These are phyloP conservation scores for Aspergillus nomiae DNA, from an alignment of 2,329 filamentous ascomycete genomes.

Conservation along the genomic window DNA sequence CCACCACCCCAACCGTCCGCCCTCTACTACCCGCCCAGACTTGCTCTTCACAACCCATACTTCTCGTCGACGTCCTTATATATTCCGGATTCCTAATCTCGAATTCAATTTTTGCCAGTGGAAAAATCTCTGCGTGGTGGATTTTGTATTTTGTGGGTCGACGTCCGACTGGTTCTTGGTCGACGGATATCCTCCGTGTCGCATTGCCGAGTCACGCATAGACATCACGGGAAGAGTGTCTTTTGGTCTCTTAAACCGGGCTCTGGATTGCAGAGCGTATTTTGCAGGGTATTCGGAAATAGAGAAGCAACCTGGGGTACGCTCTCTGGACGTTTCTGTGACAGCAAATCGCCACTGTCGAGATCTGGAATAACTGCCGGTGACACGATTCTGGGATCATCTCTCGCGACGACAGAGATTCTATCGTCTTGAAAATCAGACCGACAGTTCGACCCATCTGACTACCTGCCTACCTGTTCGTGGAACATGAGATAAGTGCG, in stretches of 20 bases:
- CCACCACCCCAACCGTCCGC: conserved; percentile 6
- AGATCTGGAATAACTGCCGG: conserved; percentile 2
- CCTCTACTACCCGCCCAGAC: neutral
- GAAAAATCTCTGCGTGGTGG: neutral
- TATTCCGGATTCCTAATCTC: neutral
- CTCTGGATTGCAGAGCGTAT: neutral
- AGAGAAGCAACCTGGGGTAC: neutral
- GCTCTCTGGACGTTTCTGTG: neutral
- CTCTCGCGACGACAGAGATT: conserved; percentile 5
- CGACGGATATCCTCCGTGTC: conserved; percentile 1
- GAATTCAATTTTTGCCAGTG: neutral
- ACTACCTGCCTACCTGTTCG: conserved; percentile 8
- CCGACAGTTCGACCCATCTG: neutral
- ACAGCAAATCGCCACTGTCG: neutral
- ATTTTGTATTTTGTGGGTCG: neutral
- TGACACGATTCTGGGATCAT: neutral
- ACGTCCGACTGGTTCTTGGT: neutral
- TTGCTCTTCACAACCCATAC: neutral
- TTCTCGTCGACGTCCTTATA: neutral
- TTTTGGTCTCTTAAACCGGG: neutral
- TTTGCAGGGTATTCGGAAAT: neutral
- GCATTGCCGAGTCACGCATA: conserved; percentile 4
- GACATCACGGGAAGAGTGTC: neutral
- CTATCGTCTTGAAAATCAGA: conserved; percentile 5
- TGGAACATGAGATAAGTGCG: conserved; percentile 30